Conservation (phyloP, 2,329 filamentous ascomycete species). For the Fusarium citri region DNA sequence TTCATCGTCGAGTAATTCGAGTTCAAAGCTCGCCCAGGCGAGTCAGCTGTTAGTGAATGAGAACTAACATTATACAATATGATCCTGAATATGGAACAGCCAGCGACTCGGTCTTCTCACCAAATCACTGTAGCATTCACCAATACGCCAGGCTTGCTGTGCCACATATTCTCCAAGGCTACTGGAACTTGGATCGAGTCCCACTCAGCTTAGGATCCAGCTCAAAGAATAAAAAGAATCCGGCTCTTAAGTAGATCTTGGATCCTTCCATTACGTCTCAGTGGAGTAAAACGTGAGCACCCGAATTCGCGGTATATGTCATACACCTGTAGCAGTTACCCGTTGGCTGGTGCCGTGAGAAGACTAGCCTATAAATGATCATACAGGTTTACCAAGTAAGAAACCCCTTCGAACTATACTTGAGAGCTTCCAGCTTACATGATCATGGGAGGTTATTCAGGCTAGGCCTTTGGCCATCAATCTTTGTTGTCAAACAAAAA, state of each 20-base stretch:
- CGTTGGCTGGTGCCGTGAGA: background rate
- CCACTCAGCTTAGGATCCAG: background rate
- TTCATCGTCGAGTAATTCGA: too few relatives aligned
- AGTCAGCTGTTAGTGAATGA: accelerated
- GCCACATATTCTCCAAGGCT: background rate
- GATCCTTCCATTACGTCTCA: background rate
- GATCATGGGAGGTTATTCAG: background rate
- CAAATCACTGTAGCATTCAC: background rate
- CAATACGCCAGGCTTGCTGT: background rate
- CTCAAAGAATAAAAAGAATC: background rate
- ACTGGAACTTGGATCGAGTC: background rate
- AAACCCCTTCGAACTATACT: background rate
- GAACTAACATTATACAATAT: background rate
- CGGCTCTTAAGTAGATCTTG: background rate
- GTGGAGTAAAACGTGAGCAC: background rate
- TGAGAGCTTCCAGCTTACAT: background rate
- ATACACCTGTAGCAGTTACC: background rate
- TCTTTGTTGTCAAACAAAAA: background rate
- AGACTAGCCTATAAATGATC: background rate
- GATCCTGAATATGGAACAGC: background rate
- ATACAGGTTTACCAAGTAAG: background rate
- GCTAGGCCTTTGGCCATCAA: background rate
- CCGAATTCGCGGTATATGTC: background rate
- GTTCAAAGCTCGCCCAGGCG: background rate
- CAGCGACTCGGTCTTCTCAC: background rate